A percentile compares a stretch with the other conserved stretches of the same genome.
Conservation (phyloP, 2,329 filamentous ascomycete species). For the Endocalyx cinctus region DNA sequence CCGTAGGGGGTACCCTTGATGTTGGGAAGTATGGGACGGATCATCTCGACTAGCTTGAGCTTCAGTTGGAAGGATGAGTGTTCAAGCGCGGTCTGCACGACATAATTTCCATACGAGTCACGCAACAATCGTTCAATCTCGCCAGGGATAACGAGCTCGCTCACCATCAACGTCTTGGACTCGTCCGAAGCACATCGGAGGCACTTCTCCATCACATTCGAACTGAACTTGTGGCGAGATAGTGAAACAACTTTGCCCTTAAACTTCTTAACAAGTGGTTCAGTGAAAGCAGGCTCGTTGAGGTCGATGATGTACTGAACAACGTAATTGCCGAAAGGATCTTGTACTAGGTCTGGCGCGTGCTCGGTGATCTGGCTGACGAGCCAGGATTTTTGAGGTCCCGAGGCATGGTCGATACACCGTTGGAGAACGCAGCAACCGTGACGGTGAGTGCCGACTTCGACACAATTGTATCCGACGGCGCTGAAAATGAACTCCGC, state of each 20-base stretch:
- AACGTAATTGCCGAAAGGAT: slow-evolving; percentile 98
- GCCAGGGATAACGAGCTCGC: slow-evolving; percentile 68
- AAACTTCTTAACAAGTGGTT: slow-evolving; percentile 81
- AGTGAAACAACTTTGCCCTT: slow-evolving; percentile 63
- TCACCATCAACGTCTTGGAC: slow-evolving; percentile 76
- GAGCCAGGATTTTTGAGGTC: slow-evolving; percentile 80
- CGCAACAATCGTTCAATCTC: slow-evolving; percentile 87
- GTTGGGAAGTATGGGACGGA: slow-evolving; percentile 76
- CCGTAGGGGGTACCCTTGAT: slow-evolving; percentile 93
- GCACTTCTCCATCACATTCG: slow-evolving; percentile 97
- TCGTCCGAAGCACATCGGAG: slow-evolving; percentile 74
- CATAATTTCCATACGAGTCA: slow-evolving; percentile 95
- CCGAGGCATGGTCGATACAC: slow-evolving; percentile 94
- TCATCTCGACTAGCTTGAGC: slow-evolving; percentile 71
- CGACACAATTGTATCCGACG: slow-evolving; percentile 79
- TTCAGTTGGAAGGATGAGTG: slow-evolving; percentile 73
- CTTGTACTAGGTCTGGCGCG: slow-evolving; percentile 85
- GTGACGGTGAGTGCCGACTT: slow-evolving; percentile 93
- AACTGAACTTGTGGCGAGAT: slow-evolving; percentile 98
- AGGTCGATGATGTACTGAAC: slow-evolving; percentile 98
- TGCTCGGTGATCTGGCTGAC: slow-evolving; percentile 84
- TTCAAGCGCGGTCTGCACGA: slow-evolving; percentile 93
- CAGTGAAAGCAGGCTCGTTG: slow-evolving; percentile 80
- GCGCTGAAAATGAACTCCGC: slow-evolving; percentile 97
- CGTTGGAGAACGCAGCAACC: slow-evolving; percentile 97